Conservation (phyloP, 331 rosid genomes). For the Quercus phellos region DNA sequence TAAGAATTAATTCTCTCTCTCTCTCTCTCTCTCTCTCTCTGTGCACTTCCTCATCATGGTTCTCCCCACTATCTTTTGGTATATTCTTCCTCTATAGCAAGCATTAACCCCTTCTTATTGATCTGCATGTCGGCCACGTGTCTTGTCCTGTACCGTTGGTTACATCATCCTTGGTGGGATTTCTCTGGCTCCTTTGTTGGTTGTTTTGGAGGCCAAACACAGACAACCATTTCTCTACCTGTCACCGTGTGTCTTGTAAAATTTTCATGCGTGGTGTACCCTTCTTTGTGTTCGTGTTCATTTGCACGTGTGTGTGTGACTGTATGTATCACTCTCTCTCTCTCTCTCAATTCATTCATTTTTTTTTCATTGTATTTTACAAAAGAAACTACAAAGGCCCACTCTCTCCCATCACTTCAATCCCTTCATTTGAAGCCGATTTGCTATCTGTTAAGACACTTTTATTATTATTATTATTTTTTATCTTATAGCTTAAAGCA, state of each 20-base stretch:
- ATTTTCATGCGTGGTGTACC: slow-evolving; percentile 27
- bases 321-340: slow-evolving; percentile 9
- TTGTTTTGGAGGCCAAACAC: slow-evolving; percentile 47
- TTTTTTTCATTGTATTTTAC: not conserved
- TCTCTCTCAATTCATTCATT: not conserved
- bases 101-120: slow-evolving; percentile 8
- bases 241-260: slow-evolving; percentile 4
- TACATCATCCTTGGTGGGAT: slow-evolving; percentile 40
- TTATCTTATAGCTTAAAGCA: not conserved
- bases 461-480: not conserved
- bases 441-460: slow-evolving; percentile 18
- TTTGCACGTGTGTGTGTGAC: slow-evolving; percentile 31
- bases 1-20: too few relatives aligned
- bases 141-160: slow-evolving; percentile 40
- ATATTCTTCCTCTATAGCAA: slow-evolving; percentile 39
- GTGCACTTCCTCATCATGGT: slow-evolving; percentile 51
- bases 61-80: slow-evolving; percentile 58
- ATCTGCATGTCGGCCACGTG: slow-evolving; percentile 78
- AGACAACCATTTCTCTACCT: slow-evolving; percentile 27
- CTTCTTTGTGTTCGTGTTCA: slow-evolving; percentile 18
- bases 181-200: slow-evolving; percentile 37
- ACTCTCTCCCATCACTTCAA: slow-evolving; percentile 17
- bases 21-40: slow-evolving; percentile 4
- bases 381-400: not conserved
- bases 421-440: slow-evolving; percentile 18